A percentile compares a stretch with the other conserved stretches of the same genome.
These are phyloP conservation scores for Exophiala sp. DNA, from an alignment of 2,329 filamentous ascomycete genomes.

Conservation along the genomic window DNA sequence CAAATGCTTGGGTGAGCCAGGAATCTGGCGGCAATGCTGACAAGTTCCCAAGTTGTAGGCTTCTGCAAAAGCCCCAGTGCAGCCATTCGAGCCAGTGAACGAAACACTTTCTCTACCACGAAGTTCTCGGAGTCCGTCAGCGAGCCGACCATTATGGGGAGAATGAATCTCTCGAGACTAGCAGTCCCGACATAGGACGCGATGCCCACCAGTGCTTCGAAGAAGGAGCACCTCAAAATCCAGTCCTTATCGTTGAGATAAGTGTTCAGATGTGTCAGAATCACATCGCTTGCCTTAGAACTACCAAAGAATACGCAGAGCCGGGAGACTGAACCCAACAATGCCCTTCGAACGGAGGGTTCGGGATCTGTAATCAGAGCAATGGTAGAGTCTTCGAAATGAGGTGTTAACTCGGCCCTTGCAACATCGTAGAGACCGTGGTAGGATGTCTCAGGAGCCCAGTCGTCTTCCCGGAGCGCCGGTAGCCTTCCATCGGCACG, in stretches of 20 bases:
- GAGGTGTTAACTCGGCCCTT: constrained; percentile 70
- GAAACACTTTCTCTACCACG: constrained; percentile 83
- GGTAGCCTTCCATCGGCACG: constrained; percentile 76
- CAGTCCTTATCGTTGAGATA: constrained; percentile 95
- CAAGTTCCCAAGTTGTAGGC: constrained; percentile 77
- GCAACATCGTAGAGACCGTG: constrained; percentile 83
- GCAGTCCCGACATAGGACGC: constrained; percentile 83
- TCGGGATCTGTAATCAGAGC: constrained; percentile 81
- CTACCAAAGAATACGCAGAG: constrained; percentile 94
- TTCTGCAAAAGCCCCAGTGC: constrained; percentile 81
- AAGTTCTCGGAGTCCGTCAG: constrained; percentile 89
- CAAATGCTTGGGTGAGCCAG: constrained; percentile 91
- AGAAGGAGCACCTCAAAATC: constrained; percentile 94
- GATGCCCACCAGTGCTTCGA: constrained; percentile 90
- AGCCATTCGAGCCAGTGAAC: constrained; percentile 82
- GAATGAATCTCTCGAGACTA: constrained; percentile 87
- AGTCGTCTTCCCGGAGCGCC: constrained; percentile 68
- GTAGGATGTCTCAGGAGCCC: constrained; percentile 62
- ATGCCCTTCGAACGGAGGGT: constrained; percentile 78
- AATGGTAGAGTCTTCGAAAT: constrained; percentile 86
- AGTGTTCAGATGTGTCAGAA: constrained; percentile 91
- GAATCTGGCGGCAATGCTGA: constrained; percentile 76
- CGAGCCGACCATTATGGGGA: constrained; percentile 93
- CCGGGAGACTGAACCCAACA: constrained; percentile 83
- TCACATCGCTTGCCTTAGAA: constrained; percentile 88